Evolutionary conservation across 2,329 filamentous ascomycete species (phyloP).

Genomic region (Xylariaceae sp.): DNA sequence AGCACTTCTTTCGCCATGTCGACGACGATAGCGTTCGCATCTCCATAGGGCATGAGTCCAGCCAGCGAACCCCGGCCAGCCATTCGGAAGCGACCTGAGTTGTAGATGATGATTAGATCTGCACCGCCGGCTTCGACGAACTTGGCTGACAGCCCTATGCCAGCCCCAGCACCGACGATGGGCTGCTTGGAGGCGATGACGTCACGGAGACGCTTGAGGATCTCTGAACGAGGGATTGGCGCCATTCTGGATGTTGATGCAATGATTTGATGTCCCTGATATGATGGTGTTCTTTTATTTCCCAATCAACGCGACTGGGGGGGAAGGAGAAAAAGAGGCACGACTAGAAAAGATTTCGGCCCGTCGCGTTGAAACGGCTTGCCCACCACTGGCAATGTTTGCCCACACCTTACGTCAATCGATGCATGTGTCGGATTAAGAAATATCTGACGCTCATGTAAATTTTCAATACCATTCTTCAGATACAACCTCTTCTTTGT

Average conservation of each 20-base stretch:
- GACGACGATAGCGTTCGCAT: slow-evolving; percentile 65
- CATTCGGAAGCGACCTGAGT: slow-evolving; percentile 70
- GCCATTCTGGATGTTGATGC: slow-evolving; percentile 25
- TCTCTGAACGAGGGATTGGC: slow-evolving; percentile 52
- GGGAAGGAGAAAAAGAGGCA: no score
- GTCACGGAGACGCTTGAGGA: slow-evolving; percentile 51
- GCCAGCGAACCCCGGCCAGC: slow-evolving; percentile 65
- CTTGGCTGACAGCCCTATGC: slow-evolving; percentile 68
- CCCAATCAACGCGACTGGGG: not conserved
- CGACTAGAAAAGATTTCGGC: no score
- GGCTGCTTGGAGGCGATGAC: slow-evolving; percentile 52
- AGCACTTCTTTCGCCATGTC: slow-evolving; percentile 68
- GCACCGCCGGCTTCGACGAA: slow-evolving; percentile 65
- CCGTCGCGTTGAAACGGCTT: no score
- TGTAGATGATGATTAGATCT: slow-evolving; percentile 70
- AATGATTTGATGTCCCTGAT: not conserved
- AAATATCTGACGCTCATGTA: no score
- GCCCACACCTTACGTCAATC: no score
- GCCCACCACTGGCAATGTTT: no score
- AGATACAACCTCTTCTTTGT: no score
- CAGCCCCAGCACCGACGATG: slow-evolving; percentile 66
- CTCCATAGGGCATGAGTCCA: slow-evolving; percentile 67
- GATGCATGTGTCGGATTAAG: no score
- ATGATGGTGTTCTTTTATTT: not conserved
- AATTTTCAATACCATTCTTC: no score